Evolutionary conservation across 2,329 filamentous ascomycete species (phyloP), one percentile per base, ranked within the genome.

Genomic region (Lasiodiplodia theobromae): DNA sequence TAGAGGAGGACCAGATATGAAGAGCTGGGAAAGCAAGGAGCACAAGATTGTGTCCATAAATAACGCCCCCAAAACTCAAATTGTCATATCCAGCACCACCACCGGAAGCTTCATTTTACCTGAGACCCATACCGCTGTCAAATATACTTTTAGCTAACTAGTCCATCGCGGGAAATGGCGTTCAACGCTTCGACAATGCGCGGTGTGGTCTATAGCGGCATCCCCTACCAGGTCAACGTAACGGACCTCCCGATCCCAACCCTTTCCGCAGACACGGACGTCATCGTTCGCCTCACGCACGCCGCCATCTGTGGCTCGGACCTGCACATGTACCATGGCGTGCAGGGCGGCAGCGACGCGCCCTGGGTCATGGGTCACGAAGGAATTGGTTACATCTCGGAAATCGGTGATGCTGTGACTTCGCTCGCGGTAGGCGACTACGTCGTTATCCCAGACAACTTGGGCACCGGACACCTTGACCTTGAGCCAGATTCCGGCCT

Each of bases 271-370:
- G 68, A 70, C 23, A 75, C 70, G 12, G 81, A 83, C 70, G 79
- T 75, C 5, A 72, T 83, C 37, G 75, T 82, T 7, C 75, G 74
- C 14, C 73, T 81, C 54, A 77, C 78, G 4, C 73, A 71, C 4
- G 70, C 78, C 5, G 78, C 77, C 5, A 76, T 81, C 62, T 81
- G 79, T 70, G 79, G 79, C 2, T 74, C 73, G 4, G 77, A 80
- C 64, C 71, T 80, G n/a, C 79, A 80, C 68, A 73, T 71, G 28
- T 80, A 79, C 69, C 77, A 73, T 18, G 79, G 60, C 2, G 28
- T 44, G 10, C 54, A 54, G 23, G 62, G 67, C 12, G 28, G 23
- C 16, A 38, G 28, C 28, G 28, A 8, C 53, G 54, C 25, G 5
- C 34, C 49, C 10, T 56, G 56, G 25, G 37, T 18, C 3, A 66